Percentiles rank a stretch among this genome's conserved stretches.
Conservation (phyloP, 371 early-diverging fungal genomes). For the Actinomortierella ambigua region DNA sequence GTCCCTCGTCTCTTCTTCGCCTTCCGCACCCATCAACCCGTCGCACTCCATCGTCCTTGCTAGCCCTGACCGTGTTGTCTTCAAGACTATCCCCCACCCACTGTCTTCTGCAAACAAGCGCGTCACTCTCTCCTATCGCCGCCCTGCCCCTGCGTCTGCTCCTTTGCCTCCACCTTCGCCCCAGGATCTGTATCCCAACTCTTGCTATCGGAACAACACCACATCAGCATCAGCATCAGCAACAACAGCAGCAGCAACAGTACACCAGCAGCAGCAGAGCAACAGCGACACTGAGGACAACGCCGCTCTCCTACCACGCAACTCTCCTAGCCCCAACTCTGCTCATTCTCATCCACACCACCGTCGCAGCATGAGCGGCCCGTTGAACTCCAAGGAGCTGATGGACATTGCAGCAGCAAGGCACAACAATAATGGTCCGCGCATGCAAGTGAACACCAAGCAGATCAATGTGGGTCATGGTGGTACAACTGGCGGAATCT, state of each 20-base stretch:
- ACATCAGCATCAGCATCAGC: background rate
- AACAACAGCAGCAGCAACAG: background rate
- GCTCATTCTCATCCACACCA: no score
- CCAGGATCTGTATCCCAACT: conserved; percentile 11
- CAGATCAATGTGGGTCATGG: background rate
- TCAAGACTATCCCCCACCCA: conserved; percentile 37
- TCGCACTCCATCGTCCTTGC: conserved; percentile 33
- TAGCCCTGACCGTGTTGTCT: conserved; percentile 42
- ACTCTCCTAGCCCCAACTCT: no score
- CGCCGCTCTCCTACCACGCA: no score
- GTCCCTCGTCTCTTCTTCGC: conserved; percentile 18
- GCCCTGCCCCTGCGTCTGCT: conserved; percentile 10
- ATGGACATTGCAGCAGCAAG: no score
- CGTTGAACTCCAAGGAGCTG: no score
- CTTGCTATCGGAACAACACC: background rate
- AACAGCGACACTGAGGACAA: background rate
- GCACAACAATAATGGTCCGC: no score
- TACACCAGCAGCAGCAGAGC: background rate
- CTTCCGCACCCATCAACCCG: conserved; percentile 15
- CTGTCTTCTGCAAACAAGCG: conserved; percentile 41
- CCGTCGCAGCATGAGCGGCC: no score
- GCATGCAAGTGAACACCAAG: background rate
- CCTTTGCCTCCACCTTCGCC: conserved; percentile 7
- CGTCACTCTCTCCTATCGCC: conserved; percentile 34
- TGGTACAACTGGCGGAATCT: background rate